These are phyloP conservation scores for Diaporthe capsici DNA, from an alignment of 2,329 filamentous ascomycete genomes.

Conservation along the genomic window DNA sequence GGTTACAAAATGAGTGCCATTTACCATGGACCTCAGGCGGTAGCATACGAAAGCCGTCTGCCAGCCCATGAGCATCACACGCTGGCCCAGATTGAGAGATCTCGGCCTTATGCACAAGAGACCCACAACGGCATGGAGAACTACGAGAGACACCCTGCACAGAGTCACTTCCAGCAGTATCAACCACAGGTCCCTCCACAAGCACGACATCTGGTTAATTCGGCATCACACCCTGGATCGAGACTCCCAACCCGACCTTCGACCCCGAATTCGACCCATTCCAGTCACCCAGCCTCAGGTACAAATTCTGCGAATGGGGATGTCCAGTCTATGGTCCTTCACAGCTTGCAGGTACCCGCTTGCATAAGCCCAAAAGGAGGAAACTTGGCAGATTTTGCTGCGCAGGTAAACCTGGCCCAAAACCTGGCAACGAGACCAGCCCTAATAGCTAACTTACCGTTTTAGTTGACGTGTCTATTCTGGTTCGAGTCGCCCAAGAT, in stretches of 20 bases:
- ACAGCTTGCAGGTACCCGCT: slow-evolving; percentile 79
- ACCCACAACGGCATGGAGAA: slow-evolving; percentile 33
- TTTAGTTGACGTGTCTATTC: slow-evolving; percentile 92
- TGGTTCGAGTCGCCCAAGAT: slow-evolving; percentile 95
- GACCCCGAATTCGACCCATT: slow-evolving; percentile 54
- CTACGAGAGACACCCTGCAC: slow-evolving; percentile 34
- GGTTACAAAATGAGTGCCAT: slow-evolving; percentile 40
- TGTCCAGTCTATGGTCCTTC: slow-evolving; percentile 64
- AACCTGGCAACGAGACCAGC: background rate
- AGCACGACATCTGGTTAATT: slow-evolving; percentile 23
- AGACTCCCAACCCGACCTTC: slow-evolving; percentile 54
- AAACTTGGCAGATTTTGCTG: slow-evolving; percentile 85
- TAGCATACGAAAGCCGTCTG: slow-evolving; percentile 37
- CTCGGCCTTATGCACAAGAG: slow-evolving; percentile 36
- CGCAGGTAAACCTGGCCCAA: slow-evolving; percentile 72
- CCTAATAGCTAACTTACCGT: slow-evolving; percentile 35
- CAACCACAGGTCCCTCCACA: slow-evolving; percentile 33
- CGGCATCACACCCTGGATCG: slow-evolving; percentile 43
- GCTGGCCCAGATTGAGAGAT: slow-evolving; percentile 33
- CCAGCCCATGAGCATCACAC: slow-evolving; percentile 34
- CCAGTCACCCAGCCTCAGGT: slow-evolving; percentile 47
- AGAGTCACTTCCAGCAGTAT: slow-evolving; percentile 35
- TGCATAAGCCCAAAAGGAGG: slow-evolving; percentile 83
- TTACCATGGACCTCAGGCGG: slow-evolving; percentile 40
- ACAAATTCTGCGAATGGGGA: slow-evolving; percentile 55